Conservation (phyloP, 805 yeast genomes). For the Candida mattraensis region DNA sequence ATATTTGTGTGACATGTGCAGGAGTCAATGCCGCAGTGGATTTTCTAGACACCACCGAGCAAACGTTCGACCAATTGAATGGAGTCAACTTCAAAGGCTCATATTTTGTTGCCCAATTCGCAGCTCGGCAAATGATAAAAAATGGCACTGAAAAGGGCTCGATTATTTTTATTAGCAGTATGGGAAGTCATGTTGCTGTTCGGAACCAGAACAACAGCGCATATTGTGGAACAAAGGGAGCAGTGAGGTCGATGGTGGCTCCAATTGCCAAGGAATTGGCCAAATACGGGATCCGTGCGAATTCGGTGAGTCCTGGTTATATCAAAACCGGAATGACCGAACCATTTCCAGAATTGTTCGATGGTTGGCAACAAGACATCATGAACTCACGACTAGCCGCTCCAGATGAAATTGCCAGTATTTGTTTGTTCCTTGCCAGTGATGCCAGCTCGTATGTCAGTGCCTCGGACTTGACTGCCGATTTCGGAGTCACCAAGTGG, state of each 20-base stretch:
- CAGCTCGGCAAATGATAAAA: conserved; percentile 16
- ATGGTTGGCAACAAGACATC: conserved; percentile 32
- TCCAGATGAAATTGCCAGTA: conserved; percentile 50
- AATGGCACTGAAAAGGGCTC: conserved; percentile 10
- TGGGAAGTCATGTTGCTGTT: conserved; percentile 47
- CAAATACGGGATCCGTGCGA: conserved; percentile 46
- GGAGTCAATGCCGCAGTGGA: conserved; percentile 42
- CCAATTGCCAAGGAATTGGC: conserved; percentile 49
- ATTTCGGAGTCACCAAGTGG: conserved; percentile 37
- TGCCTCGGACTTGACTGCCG: conserved; percentile 49
- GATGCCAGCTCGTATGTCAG: conserved; percentile 51
- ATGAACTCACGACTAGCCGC: conserved; percentile 50
- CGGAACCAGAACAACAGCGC: conserved; percentile 46
- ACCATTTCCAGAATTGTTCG: conserved; percentile 23
- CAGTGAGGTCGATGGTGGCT: conserved; percentile 44
- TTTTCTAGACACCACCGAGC: conserved; percentile 36
- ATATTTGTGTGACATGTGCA: conserved; percentile 42
- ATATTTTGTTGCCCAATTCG: conserved; percentile 33
- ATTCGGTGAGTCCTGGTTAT: conserved; percentile 52
- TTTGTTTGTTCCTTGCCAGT: conserved; percentile 50
- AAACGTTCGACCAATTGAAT: conserved; percentile 12
- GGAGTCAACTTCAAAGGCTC: conserved; percentile 46
- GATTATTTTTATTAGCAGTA: conserved; percentile 38
- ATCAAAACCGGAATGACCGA: conserved; percentile 43
- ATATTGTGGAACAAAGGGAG: conserved; percentile 50